Base-by-base conservation (phyloP, 2,329 filamentous ascomycete species). In the Fusarium sulawesiense region DNA sequence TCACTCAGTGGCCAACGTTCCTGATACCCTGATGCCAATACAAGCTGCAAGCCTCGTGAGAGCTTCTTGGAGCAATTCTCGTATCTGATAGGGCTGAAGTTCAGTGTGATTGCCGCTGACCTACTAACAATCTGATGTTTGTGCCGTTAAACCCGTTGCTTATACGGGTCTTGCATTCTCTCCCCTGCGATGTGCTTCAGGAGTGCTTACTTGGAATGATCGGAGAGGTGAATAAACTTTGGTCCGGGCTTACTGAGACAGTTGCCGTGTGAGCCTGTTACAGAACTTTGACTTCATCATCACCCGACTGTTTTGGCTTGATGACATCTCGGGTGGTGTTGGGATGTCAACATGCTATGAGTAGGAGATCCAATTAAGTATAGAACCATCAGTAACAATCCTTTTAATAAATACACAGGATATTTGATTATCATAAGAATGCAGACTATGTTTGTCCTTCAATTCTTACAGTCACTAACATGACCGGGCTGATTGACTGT, bases 171-270 rank as follows among this genome's bases (percentile, higher is more conserved):
- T 14, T 47, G 41, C 30, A 62, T 29, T n/a, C 29, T 30, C 14
- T 18, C 40, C 4, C 12, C 12, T 25, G 18, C 12, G 20, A 40
- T 49, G 23, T 47, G 16, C n/a, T 20, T 23, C 23, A 51, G 40
- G 23, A 12, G 18, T 55, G 18, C 50, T 29, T 18, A 46, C 44
- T 49, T 48, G 34, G 27, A 18, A 45, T 12, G 21, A 12, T 51
- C 40, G 51, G 59, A n/a, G 20, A 3, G 20, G 27, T 64, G 29
- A 49, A 29, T 49, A 64, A 64, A 44, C 49, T 42, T 50, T 30
- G 30, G 23, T 16, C 12, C 20, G 11, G 21, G 49, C 44, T 64
- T 48, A 64, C 37, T 45, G 60, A 57, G 59, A 64, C 37, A 51
- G 18, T 42, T 51, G 20, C n/a, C 40, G 48, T 56, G 32, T 48